Conservation (phyloP, 2,329 filamentous ascomycete species). For the Alternaria gaisen region DNA sequence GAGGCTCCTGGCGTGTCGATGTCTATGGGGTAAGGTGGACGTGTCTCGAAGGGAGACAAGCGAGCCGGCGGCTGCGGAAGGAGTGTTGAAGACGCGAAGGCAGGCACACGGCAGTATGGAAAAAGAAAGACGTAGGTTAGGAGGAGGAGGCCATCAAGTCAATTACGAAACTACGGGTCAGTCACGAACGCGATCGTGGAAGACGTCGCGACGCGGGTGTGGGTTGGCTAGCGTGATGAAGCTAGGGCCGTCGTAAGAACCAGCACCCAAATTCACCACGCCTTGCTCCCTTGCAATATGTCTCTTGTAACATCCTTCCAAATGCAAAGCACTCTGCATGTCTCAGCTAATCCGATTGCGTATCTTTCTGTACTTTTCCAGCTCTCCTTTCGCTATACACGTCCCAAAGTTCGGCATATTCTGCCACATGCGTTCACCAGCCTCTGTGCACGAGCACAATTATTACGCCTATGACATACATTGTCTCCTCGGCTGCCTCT, state of each 20-base stretch:
- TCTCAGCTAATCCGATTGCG: slow-evolving; percentile 5
- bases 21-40: slow-evolving; percentile 29
- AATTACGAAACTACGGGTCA: slow-evolving; percentile 41
- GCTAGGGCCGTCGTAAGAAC: slow-evolving; percentile 35
- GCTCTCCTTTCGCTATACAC: slow-evolving; percentile 1
- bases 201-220: slow-evolving; percentile 26
- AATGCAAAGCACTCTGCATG: slow-evolving; percentile 6
- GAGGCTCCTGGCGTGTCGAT: slow-evolving; percentile 40
- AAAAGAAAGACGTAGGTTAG: slow-evolving; percentile 36
- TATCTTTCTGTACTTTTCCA: background rate
- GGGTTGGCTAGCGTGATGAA: slow-evolving; percentile 26
- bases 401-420: slow-evolving; percentile 16
- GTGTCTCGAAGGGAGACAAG: slow-evolving; percentile 36
- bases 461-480: slow-evolving; percentile 35
- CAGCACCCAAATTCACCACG: slow-evolving; percentile 30
- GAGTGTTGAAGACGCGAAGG: slow-evolving; percentile 24
- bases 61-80: slow-evolving; percentile 35
- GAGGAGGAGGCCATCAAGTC: slow-evolving; percentile 47
- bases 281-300: slow-evolving; percentile 22
- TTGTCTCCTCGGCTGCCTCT: slow-evolving; percentile 41
- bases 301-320: slow-evolving; percentile 8
- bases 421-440: slow-evolving; percentile 30
- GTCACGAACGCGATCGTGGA: slow-evolving; percentile 35
- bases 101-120: slow-evolving; percentile 21
- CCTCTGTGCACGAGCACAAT: slow-evolving; percentile 42